Conservation (phyloP, 2,329 filamentous ascomycete genomes). For the Botrytis deweyae region DNA sequence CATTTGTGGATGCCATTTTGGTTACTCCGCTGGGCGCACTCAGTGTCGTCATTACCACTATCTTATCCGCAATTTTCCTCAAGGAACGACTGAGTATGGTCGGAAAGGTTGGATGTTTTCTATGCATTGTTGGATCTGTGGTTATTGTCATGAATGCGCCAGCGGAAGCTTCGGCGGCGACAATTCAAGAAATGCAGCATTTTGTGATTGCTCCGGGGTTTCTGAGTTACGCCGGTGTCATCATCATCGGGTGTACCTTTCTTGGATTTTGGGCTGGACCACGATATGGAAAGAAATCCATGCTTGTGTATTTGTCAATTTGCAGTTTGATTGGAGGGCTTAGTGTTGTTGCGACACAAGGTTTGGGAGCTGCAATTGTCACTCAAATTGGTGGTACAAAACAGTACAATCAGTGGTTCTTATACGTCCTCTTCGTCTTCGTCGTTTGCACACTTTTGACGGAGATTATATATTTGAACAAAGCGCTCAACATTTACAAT, state of each 20-base stretch:
- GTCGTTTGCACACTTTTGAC: conserved; percentile 85
- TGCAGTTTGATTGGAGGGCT: conserved; percentile 93
- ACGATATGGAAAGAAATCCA: conserved; percentile 90
- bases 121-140: conserved; percentile 89
- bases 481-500: conserved; percentile 97
- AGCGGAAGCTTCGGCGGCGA: conserved; percentile 75
- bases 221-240: conserved; percentile 76
- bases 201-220: conserved; percentile 88
- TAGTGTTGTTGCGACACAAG: conserved; percentile 93
- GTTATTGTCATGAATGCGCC: conserved; percentile 95
- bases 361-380: conserved; percentile 85
- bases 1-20: conserved; percentile 93
- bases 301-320: conserved; percentile 96
- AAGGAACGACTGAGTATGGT: conserved; percentile 95
- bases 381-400: conserved; percentile 77
- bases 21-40: conserved; percentile 90
- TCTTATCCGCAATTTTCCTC: conserved; percentile 89
- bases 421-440: conserved; percentile 89
- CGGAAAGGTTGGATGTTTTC: conserved; percentile 92
- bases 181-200: conserved; percentile 88
- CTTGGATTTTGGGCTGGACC: conserved; percentile 80
- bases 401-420: conserved; percentile 97
- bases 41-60: conserved; percentile 86
- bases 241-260: conserved; percentile 70
- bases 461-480: conserved; percentile 95